Conservation (phyloP, 2,329 filamentous ascomycete species). For the Colletotrichum karsti region DNA sequence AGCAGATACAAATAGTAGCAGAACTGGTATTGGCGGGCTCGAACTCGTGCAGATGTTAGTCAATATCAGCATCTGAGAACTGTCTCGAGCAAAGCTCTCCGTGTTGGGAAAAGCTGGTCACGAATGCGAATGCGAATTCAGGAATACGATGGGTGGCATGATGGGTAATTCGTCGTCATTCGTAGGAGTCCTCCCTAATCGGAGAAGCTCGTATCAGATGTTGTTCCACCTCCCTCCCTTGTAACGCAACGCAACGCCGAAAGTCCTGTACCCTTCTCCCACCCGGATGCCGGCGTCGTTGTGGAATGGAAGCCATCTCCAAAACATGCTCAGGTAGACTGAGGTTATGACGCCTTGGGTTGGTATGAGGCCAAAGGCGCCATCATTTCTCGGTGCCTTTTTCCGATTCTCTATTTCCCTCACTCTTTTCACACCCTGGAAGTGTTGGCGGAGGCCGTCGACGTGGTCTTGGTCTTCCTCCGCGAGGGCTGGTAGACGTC, state of each 20-base stretch:
- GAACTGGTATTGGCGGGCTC: too few relatives aligned
- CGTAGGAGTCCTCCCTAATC: background rate
- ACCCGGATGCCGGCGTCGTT: background rate
- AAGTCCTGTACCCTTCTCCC: too few relatives aligned
- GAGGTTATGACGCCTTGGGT: too few relatives aligned
- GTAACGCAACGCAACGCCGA: constrained; percentile 15
- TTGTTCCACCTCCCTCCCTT: background rate
- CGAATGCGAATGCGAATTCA: too few relatives aligned
- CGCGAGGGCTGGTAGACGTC: constrained; percentile 87
- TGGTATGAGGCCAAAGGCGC: background rate
- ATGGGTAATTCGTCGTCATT: background rate
- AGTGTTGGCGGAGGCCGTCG: constrained; percentile 20
- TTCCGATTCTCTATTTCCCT: too few relatives aligned
- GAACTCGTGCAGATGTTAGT: too few relatives aligned
- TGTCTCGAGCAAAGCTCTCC: too few relatives aligned
- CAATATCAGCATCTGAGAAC: too few relatives aligned
- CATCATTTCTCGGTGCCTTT: too few relatives aligned
- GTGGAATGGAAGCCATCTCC: background rate
- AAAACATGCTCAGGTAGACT: background rate
- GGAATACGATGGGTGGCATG: background rate
- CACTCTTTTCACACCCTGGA: constrained; percentile 9
- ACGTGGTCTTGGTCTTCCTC: constrained; percentile 61
- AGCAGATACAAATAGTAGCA: too few relatives aligned
- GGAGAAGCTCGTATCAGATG: background rate
- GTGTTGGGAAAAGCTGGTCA: too few relatives aligned